A percentile compares a stretch with the other conserved stretches of the same genome.
These are phyloP conservation scores for Cenchrus americanus DNA, from an alignment of 176 grass and related monocot genomes.

Conservation along the genomic window DNA sequence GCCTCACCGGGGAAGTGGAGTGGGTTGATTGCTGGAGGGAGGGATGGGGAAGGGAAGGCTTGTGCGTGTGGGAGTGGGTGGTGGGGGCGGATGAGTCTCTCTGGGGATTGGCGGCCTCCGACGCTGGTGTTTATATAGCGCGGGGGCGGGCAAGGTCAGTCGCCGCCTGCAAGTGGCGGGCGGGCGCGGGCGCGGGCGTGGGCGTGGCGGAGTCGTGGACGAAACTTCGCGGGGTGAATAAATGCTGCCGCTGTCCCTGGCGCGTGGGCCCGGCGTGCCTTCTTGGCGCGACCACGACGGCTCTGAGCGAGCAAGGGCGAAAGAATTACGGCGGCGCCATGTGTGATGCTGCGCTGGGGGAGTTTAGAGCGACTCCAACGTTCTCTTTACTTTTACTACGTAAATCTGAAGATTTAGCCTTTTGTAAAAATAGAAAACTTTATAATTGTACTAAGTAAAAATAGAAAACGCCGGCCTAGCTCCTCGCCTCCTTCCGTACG, in stretches of 20 bases:
- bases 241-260: not conserved
- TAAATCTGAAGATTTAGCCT: too few species aligned
- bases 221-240: constrained; percentile 22
- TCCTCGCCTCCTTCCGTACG: too few species aligned
- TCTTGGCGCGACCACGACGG: not conserved
- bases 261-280: not conserved
- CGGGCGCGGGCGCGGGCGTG: not conserved
- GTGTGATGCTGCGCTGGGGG: not conserved
- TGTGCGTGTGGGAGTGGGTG: constrained; percentile 26
- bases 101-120: constrained; percentile 45
- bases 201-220: not conserved
- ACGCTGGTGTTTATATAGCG: constrained; percentile 41
- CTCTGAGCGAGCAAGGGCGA: not conserved
- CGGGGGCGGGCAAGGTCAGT: not conserved
- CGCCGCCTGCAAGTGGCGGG: not conserved
- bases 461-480: too few species aligned
- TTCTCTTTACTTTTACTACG: too few species aligned
- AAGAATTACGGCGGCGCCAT: not conserved
- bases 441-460: too few species aligned
- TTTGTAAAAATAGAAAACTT: too few species aligned
- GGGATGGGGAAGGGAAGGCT: constrained; percentile 17
- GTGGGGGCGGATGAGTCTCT: constrained; percentile 46
- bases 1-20: constrained; percentile 63
- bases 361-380: too few species aligned
- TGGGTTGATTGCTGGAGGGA: constrained; percentile 29